phyloP scores from a whole-genome alignment of 2,329 filamentous ascomycete species.

The Apiospora arundinis region DNA sequence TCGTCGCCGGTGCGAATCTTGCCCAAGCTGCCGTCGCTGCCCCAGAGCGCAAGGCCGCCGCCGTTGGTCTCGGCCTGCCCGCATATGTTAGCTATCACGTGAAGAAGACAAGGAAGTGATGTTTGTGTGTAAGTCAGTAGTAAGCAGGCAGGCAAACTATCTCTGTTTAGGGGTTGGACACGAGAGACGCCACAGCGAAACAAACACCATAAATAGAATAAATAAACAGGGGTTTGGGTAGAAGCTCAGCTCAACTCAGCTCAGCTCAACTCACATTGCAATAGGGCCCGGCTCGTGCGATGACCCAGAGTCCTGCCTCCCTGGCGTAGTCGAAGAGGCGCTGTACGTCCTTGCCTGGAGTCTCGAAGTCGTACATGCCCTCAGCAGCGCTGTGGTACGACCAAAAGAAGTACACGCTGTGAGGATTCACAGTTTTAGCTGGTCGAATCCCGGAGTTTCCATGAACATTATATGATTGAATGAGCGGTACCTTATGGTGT shows the following conservation, averaged over 20 bases:
- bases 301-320: conserved; percentile 57
- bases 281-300: conserved; percentile 58
- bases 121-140: neutral
- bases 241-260: neutral
- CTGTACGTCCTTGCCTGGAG: conserved; percentile 45
- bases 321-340: conserved; percentile 57
- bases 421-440: conserved; percentile 29
- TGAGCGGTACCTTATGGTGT: conserved; percentile 21
- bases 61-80: conserved; percentile 51
- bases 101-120: neutral
- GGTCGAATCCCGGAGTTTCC: too few relatives aligned
- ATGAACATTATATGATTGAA: neutral
- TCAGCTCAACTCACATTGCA: conserved; percentile 41
- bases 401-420: conserved; percentile 55
- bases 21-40: conserved; percentile 50
- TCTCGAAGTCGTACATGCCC: conserved; percentile 51
- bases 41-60: conserved; percentile 51
- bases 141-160: neutral
- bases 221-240: neutral
- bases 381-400: conserved; percentile 52
- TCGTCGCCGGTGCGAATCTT: conserved; percentile 47
- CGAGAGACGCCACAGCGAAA: neutral
- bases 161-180: too few relatives aligned
- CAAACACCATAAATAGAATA: neutral
- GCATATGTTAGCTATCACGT: neutral